Evolutionary conservation across 23 red algal genomes (phyloP), one percentile per base, ranked within the genome.

Genomic region (Gracilariopsis chorda): DNA sequence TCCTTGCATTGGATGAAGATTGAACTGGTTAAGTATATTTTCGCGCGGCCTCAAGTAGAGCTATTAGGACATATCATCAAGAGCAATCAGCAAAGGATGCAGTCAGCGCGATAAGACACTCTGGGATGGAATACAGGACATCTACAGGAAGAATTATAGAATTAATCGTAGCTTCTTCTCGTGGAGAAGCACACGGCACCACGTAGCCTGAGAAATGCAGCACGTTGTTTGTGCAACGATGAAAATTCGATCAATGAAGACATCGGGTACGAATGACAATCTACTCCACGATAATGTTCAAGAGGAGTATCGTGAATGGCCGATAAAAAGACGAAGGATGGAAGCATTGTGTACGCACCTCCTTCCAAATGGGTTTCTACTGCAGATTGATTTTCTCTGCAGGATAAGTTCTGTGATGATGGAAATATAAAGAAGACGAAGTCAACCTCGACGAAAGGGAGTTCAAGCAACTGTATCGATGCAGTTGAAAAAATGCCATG

Each of bases 181-280:
- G n/a, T n/a, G n/a, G n/a, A n/a, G n/a, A n/a, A n/a, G n/a, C n/a
- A n/a, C n/a, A n/a, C n/a, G n/a, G n/a, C n/a, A n/a, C n/a, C n/a
- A n/a, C n/a, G n/a, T 62, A 4, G 81, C 59, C 56, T 14, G 59
- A 1, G 81, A 86, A 37, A 59, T 43, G 13, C 55, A 68, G 30
- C 53, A 86, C 48, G 67, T 86, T 86, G 43, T 71, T 68, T 56
- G 57, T 71, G 81, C 56, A 14, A 65, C 42, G 16, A 65, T 13
- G 27, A 60, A 30, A 60, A 51, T 82, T 7, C 67, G 59, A 52
- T 51, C 57, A 7, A 71, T 65, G 59, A 86, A 36, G 20, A 86
- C 69, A 46, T 72, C 55, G 4, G 81, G 58, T 47, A 21, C 42
- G 7, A 86, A 68, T 41, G 81, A 86, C 69, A 59, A 69, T 4